A percentile compares a stretch with the other conserved stretches of the same genome.
Conservation (phyloP, 73 alveolate species). For the Blepharisma stoltei region DNA sequence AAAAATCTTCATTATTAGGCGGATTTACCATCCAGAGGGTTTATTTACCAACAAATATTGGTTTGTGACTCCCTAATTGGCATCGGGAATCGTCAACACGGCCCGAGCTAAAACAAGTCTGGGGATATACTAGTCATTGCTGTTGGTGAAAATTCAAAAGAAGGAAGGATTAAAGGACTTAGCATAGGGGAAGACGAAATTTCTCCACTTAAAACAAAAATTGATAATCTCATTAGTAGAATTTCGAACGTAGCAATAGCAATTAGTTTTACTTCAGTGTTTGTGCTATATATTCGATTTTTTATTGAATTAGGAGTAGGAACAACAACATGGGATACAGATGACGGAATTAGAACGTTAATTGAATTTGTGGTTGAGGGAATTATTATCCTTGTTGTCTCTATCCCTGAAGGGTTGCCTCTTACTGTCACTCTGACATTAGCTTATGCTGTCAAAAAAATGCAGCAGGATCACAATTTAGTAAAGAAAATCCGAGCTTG, state of each 20-base stretch:
- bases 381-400: conserved; percentile 77
- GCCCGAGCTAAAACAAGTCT: no score
- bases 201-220: neutral
- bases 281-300: neutral
- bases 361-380: conserved; percentile 73
- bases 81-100: no score
- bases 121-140: conserved; percentile 64
- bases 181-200: conserved; percentile 2
- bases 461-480: conserved; percentile 73
- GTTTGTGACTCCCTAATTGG: no score
- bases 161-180: conserved; percentile 58
- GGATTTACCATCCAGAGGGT: no score
- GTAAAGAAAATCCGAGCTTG: conserved; percentile 86
- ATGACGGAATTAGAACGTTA: conserved; percentile 40
- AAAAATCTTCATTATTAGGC: no score
- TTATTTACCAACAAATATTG: no score
- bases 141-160: conserved; percentile 61
- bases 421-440: conserved; percentile 81
- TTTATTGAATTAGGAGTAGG: conserved; percentile 20
- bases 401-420: conserved; percentile 96
- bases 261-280: neutral
- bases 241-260: neutral
- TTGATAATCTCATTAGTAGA: neutral
- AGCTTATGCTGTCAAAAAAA: conserved; percentile 78
- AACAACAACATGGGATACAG: conserved; percentile 47